These are phyloP conservation scores for Backusella westeae DNA, from an alignment of 192 early-diverging fungal species.

Conservation along the genomic window DNA sequence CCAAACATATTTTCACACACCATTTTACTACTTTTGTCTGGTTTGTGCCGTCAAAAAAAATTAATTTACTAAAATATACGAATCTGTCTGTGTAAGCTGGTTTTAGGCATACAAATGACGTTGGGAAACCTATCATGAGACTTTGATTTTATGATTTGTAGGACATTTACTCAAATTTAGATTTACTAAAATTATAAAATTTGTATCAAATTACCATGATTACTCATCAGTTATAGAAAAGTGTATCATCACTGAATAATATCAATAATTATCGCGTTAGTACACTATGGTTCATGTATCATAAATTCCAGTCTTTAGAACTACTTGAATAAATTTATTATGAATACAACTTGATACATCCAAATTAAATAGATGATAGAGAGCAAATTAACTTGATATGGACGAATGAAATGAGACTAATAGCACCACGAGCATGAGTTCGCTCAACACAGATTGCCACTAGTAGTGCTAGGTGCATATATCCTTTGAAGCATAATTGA, in stretches of 20 bases:
- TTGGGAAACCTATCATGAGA: neutral
- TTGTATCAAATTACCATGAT: no score
- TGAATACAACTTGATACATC: no score
- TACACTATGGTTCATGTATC: no score
- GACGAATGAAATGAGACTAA: neutral
- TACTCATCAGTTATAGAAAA: no score
- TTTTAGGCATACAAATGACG: neutral
- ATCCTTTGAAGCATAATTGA: neutral
- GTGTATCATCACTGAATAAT: no score
- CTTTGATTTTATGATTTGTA: no score
- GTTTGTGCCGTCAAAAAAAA: neutral
- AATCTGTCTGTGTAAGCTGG: neutral
- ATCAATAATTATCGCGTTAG: no score
- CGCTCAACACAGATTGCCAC: neutral
- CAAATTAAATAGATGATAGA: no score
- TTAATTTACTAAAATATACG: neutral
- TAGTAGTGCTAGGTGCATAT: neutral
- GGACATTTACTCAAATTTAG: no score
- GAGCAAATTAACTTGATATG: neutral
- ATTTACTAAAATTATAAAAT: no score
- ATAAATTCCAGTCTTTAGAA: no score
- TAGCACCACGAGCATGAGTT: neutral
- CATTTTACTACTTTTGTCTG: neutral
- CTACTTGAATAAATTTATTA: no score
- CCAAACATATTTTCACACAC: neutral